A percentile compares a stretch with the other conserved stretches of the same genome.
phyloP scores from a whole-genome alignment of 176 grass and related monocot species.

The Cenchrus purpureus region DNA sequence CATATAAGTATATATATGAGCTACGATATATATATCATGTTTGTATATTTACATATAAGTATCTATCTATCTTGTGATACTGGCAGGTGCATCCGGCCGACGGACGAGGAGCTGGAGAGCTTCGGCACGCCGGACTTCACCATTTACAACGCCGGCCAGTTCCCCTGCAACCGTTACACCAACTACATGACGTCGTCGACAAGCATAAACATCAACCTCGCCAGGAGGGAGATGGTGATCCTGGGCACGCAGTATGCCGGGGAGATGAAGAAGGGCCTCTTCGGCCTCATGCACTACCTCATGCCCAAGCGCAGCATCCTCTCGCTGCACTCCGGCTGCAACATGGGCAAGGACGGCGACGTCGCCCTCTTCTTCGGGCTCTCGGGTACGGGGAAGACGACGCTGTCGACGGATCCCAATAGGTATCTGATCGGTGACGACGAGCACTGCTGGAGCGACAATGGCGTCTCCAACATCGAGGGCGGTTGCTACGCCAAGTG shows the following conservation, averaged over 20 bases:
- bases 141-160: conserved; percentile 98
- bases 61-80: background rate
- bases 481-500: conserved; percentile 98
- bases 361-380: conserved; percentile 99
- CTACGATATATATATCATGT: too few relatives aligned
- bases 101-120: conserved; percentile 90
- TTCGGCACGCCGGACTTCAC: conserved; percentile 99
- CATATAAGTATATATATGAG: too few relatives aligned
- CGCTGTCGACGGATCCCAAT: conserved; percentile 91
- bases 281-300: conserved; percentile 99
- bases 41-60: too few relatives aligned
- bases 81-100: conserved; percentile 95
- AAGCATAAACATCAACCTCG: conserved; percentile 91
- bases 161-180: conserved; percentile 98
- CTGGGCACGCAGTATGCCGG: conserved; percentile 99
- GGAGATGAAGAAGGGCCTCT: conserved; percentile 99
- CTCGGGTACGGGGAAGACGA: conserved; percentile 97
- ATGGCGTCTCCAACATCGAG: conserved; percentile 95
- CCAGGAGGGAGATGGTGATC: conserved; percentile 99
- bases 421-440: conserved; percentile 87
- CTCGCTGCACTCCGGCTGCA: conserved; percentile 96
- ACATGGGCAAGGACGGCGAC: conserved; percentile 94
- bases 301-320: conserved; percentile 95
- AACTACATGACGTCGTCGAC: conserved; percentile 99
- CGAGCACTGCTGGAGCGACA: conserved; percentile 96